These are phyloP conservation scores for Mycena metata DNA, from an alignment of 768 basidiomycete species.

Conservation along the genomic window DNA sequence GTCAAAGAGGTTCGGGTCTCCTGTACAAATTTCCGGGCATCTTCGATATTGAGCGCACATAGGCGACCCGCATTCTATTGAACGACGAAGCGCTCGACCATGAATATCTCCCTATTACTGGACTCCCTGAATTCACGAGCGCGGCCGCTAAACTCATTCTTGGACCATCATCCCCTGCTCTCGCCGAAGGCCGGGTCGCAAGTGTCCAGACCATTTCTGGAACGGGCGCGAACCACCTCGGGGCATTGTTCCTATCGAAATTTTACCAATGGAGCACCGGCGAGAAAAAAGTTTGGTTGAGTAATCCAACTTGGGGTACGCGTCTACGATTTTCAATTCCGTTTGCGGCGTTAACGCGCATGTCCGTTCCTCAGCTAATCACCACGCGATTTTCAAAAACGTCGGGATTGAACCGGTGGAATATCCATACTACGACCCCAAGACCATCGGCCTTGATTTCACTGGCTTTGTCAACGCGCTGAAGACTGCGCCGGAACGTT, in stretches of 20 bases:
- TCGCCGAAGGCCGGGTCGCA: conserved; percentile 78
- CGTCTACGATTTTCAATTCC: conserved; percentile 13
- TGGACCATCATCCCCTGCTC: conserved; percentile 76
- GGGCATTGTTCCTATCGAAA: conserved; percentile 85
- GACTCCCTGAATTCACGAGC: conserved; percentile 84
- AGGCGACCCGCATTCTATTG: conserved; percentile 83
- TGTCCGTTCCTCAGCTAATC: conserved; percentile 69
- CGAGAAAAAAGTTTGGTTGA: conserved; percentile 83
- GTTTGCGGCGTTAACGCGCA: conserved; percentile 7
- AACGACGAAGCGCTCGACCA: conserved; percentile 84
- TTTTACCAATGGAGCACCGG: conserved; percentile 81
- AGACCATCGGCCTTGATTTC: conserved; percentile 90
- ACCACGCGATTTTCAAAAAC: conserved; percentile 91
- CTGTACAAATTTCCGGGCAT: conserved; percentile 17
- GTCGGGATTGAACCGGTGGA: conserved; percentile 88
- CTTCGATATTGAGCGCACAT: conserved; percentile 6
- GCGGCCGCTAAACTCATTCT: conserved; percentile 89
- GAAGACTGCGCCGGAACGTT: conserved; percentile 75
- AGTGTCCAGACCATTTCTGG: conserved; percentile 96
- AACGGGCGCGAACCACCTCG: conserved; percentile 96
- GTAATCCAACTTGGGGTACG: conserved; percentile 96
- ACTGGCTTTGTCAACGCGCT: conserved; percentile 73
- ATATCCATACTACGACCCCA: conserved; percentile 95
- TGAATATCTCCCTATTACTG: conserved; percentile 93
- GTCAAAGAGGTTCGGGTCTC: conserved; percentile 77